Percentiles rank a stretch among this genome's conserved stretches.
These are phyloP conservation scores for Neonectria neomacrospora DNA, from an alignment of 2,329 filamentous ascomycete species.

Conservation along the genomic window DNA sequence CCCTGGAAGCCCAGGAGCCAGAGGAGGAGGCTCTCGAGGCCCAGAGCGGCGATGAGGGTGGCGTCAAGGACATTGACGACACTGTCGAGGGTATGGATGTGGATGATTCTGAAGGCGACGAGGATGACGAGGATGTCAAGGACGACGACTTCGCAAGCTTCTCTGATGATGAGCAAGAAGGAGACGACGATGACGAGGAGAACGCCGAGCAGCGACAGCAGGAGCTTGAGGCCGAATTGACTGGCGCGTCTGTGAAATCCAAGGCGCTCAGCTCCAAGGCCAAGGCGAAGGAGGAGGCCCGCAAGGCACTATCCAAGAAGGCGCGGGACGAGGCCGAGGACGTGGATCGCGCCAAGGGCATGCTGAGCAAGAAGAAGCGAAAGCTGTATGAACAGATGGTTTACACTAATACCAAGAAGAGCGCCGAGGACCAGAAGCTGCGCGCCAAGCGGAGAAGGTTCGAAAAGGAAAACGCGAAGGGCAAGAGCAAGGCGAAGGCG, in stretches of 20 bases:
- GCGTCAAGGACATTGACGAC: conserved; percentile 52
- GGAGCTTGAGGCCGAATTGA: conserved; percentile 92
- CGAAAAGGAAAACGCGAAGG: conserved; percentile 71
- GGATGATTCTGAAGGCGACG: conserved; percentile 58
- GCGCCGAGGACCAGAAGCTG: conserved; percentile 87
- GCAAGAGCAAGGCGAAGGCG: conserved; percentile 53
- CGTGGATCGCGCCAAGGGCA: conserved; percentile 92
- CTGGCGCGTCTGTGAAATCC: conserved; percentile 70
- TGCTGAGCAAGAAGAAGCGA: conserved; percentile 97
- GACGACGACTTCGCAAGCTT: conserved; percentile 63
- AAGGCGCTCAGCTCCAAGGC: conserved; percentile 61
- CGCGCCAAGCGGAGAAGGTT: conserved; percentile 90
- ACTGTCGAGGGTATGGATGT: conserved; percentile 62
- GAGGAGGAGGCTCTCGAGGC: conserved; percentile 84
- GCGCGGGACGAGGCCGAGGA: conserved; percentile 84
- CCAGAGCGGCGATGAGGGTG: conserved; percentile 64
- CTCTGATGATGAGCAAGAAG: conserved; percentile 57
- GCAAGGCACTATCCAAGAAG: conserved; percentile 76
- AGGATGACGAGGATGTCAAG: conserved; percentile 59
- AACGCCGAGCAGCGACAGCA: conserved; percentile 81
- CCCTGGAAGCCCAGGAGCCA: conserved; percentile 87
- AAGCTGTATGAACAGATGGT: conserved; percentile 98
- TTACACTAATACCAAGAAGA: conserved; percentile 93
- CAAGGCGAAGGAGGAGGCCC: conserved; percentile 75
- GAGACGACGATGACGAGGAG: conserved; percentile 61